Base-by-base conservation (phyloP, 148 eudicot genomes). In the Chenopodium album region DNA sequence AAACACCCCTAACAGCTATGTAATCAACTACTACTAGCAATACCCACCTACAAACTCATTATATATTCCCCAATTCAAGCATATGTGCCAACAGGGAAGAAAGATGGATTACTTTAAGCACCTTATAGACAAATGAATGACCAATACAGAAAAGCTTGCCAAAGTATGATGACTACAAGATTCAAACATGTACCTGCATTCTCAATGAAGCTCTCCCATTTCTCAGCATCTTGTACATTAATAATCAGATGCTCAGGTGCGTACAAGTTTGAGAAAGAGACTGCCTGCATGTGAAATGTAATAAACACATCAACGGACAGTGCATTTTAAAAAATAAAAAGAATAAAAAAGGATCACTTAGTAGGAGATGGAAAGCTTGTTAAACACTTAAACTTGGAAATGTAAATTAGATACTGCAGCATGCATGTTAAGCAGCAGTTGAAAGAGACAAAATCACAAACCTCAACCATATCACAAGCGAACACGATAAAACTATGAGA, bases 241-340 rank as follows among this genome's bases (percentile, higher is more conserved):
- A 97, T 89, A 75, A 97, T 97, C 80, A 97, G 90, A 88, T 97
- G 99, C 89, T 94, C 98, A 1, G 99, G 99, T 70, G 99, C 99
- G 81, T 97, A 97, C 78, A 90, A 76, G 85, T 97, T 97, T 66
- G 99, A 94, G 84, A 97, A 97, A 72, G 92, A 81, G 75, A 94
- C 90, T 22, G 99, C 98, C 99, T 97, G 91, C 37, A 69, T 65
- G 73, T 83, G 26, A 77, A 72, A 69, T 10, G 67, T 8, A 67
- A 34, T 41, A 76, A 78, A 71, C 80, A 71, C 63, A 47, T 63
- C 14, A 71, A 41, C 19, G 12, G 26, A 47, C n/a, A 65, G 3
- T 11, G 67, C 34, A 19, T 34, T 54, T 22, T 19, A 41, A 41
- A 41, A 41, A 41, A 41, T 41, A 41, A 31, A 31, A 31, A 31